These are phyloP conservation scores for Irpex sp. DNA, from an alignment of 1,284 basidiomycete species.

Conservation along the genomic window DNA sequence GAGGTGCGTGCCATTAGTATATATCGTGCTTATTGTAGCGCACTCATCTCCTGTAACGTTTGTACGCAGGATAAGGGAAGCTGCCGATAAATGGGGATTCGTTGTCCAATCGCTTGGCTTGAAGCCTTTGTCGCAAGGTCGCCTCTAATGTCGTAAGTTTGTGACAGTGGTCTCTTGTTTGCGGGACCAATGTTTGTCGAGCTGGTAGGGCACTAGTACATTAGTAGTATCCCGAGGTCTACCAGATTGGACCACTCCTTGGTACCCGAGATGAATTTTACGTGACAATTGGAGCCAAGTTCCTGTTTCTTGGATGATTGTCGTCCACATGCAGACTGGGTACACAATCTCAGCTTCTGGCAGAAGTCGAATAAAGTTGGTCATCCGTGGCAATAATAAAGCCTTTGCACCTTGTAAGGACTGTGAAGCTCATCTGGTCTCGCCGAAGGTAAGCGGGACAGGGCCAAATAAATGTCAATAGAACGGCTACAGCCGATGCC, in stretches of 20 bases:
- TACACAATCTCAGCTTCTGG: neutral
- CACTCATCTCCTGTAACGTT: neutral
- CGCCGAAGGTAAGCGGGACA: neutral
- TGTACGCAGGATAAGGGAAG: slow-evolving; percentile 59
- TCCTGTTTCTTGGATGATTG: neutral
- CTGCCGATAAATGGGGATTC: slow-evolving; percentile 75
- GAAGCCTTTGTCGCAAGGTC: neutral
- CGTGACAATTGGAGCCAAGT: neutral
- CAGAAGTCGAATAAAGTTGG: neutral
- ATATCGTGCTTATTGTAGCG: neutral
- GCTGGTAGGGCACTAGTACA: neutral
- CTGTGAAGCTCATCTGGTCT: neutral
- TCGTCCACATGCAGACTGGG: neutral
- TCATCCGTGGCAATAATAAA: neutral
- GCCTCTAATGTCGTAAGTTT: neutral
- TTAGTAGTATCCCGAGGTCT: neutral
- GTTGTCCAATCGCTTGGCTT: slow-evolving; percentile 64
- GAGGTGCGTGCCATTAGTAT: slow-evolving; percentile 37
- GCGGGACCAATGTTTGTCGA: neutral
- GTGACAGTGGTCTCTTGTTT: neutral
- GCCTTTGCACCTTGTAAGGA: neutral
- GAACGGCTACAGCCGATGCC: neutral
- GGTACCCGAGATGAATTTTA: neutral
- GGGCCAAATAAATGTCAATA: neutral
- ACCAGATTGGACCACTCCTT: neutral